A percentile compares a stretch with the other conserved stretches of the same genome.
These are phyloP conservation scores for Phytophthora sp. DNA, from an alignment of 352 stramenopile species.

Conservation along the genomic window DNA sequence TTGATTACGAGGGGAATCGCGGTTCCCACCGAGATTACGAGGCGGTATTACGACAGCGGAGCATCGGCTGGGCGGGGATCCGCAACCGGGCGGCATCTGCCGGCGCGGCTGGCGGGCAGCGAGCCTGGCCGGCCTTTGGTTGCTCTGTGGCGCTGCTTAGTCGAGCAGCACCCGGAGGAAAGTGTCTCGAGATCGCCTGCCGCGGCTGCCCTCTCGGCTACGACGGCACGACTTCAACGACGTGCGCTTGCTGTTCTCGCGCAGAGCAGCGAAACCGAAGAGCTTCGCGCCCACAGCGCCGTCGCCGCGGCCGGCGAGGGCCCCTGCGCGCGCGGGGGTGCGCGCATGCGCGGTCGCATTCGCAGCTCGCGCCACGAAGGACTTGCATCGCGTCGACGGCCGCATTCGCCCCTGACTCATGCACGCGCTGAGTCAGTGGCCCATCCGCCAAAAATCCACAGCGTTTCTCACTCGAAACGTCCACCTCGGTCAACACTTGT, in stretches of 20 bases:
- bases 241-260: slow-evolving; percentile 12
- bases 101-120: background rate
- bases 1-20: slow-evolving; percentile 9
- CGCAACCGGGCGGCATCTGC: background rate
- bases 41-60: background rate
- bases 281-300: background rate
- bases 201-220: slow-evolving; percentile 1
- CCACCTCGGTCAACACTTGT: slow-evolving; percentile 26
- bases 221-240: slow-evolving; percentile 21
- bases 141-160: too few relatives aligned
- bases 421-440: slow-evolving; percentile 14
- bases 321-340: background rate
- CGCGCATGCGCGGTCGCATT: too few relatives aligned
- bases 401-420: slow-evolving; percentile 21
- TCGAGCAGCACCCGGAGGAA: background rate
- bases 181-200: background rate
- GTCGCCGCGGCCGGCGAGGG: background rate
- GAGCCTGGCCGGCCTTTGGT: background rate
- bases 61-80: background rate
- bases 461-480: slow-evolving; percentile 13
- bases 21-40: slow-evolving; percentile 18
- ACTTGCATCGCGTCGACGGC: background rate
- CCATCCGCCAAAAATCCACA: slow-evolving; percentile 7
- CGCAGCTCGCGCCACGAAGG: too few relatives aligned
- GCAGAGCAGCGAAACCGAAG: slow-evolving; percentile 13